phyloP scores from a whole-genome alignment of 2,329 filamentous ascomycete species.

The Pseudogymnoascus sp. region DNA sequence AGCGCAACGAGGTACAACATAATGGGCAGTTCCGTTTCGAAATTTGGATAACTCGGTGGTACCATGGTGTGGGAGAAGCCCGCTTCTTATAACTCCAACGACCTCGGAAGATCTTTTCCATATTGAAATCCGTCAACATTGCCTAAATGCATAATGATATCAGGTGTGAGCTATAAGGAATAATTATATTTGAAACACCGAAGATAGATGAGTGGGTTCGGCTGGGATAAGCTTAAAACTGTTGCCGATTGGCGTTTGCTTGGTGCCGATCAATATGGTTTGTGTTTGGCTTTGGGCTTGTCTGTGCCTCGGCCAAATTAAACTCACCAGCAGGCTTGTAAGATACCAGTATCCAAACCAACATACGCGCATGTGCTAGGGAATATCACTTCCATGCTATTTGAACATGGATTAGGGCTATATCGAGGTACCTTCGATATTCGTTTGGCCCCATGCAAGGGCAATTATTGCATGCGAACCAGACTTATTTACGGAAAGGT shows the following conservation, averaged over 20 bases:
- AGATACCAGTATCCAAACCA: not conserved
- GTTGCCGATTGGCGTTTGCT: not conserved
- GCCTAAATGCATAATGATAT: not conserved
- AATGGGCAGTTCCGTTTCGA: not conserved
- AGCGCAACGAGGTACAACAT: not conserved
- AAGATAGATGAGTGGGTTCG: not conserved
- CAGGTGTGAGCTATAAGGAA: conserved; percentile 2
- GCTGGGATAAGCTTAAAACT: conserved; percentile 4
- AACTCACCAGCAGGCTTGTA: not conserved
- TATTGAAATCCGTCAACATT: not conserved
- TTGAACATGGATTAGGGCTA: not conserved
- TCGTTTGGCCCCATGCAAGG: not conserved
- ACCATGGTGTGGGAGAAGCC: not conserved
- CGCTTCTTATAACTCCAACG: not conserved
- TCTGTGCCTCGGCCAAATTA: not conserved
- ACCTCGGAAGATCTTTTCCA: not conserved
- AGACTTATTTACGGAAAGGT: not conserved
- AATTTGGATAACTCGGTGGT: not conserved
- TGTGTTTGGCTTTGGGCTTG: not conserved
- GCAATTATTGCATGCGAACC: not conserved
- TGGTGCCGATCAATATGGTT: not conserved
- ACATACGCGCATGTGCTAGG: not conserved
- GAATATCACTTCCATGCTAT: not conserved
- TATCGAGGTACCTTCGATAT: not conserved
- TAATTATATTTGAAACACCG: conserved; percentile 4